Percentiles rank a stretch among this genome's conserved stretches.
Conservation (phyloP, 805 yeast species). For the Wickerhamomyces kurtzmanii region DNA sequence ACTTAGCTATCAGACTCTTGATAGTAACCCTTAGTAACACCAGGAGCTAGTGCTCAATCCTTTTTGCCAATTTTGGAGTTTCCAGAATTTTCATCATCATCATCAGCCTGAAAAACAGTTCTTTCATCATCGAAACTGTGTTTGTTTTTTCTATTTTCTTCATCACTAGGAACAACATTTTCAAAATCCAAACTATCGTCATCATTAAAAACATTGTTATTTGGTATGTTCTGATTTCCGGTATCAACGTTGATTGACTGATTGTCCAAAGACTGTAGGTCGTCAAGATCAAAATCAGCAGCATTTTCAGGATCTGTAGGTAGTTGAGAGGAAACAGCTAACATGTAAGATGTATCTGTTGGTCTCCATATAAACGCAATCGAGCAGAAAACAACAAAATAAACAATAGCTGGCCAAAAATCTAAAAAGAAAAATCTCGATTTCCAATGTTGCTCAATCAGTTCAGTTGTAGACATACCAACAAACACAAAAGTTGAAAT, state of each 20-base stretch:
- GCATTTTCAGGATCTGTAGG: conserved; percentile 71
- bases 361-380: conserved; percentile 96
- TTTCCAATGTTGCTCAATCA: conserved; percentile 87
- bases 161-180: conserved; percentile 1
- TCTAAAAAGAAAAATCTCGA: conserved; percentile 79
- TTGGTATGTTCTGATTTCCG: conserved; percentile 19
- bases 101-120: conserved; percentile 1
- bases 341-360: conserved; percentile 86
- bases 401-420: conserved; percentile 91
- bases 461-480: conserved; percentile 64
- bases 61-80: too few species aligned
- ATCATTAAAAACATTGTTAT: conserved; percentile 14
- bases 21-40: too few species aligned
- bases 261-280: conserved; percentile 34
- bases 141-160: not conserved
- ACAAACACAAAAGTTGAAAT: conserved; percentile 61
- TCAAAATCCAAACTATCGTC: conserved; percentile 16
- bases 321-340: conserved; percentile 89
- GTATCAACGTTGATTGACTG: conserved; percentile 28
- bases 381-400: conserved; percentile 73
- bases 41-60: too few species aligned
- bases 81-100: too few species aligned
- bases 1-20: too few species aligned
- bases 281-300: conserved; percentile 58
- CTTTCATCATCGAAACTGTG: conserved; percentile 1